Conservation (phyloP, 2,329 filamentous ascomycete genomes). For the Apiospora pterosperma region DNA sequence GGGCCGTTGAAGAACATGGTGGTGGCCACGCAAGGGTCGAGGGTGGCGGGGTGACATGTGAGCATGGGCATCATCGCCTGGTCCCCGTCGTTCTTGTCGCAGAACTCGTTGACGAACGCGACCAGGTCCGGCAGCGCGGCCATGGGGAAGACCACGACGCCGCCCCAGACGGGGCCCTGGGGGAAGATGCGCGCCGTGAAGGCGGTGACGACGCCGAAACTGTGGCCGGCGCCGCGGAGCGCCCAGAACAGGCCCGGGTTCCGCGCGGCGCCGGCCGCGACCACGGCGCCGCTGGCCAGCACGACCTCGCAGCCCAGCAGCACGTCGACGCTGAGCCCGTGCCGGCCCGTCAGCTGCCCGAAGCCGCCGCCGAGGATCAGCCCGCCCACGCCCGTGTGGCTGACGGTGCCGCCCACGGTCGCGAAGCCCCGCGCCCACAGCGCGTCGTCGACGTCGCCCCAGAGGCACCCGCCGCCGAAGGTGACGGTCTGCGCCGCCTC, state of each 20-base stretch:
- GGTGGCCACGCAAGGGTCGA: conserved; percentile 4
- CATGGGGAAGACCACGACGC: conserved; percentile 19
- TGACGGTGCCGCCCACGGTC: conserved; percentile 59
- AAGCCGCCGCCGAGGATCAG: conserved; percentile 57
- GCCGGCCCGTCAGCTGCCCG: conserved; percentile 49
- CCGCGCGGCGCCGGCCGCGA: conserved; percentile 37
- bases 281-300: conserved; percentile 31
- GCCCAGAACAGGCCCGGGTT: conserved; percentile 42
- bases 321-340: conserved; percentile 47
- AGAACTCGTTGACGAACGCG: conserved; percentile 25
- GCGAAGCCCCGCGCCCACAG: conserved; percentile 49
- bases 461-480: conserved; percentile 49
- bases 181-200: conserved; percentile 31
- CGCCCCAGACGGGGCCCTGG: conserved; percentile 29
- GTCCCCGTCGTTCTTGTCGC: conserved; percentile 19
- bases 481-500: conserved; percentile 38
- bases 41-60: conserved; percentile 25
- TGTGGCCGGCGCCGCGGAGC: conserved; percentile 36
- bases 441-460: conserved; percentile 52
- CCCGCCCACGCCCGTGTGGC: conserved; percentile 60
- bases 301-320: conserved; percentile 37
- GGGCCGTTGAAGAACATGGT: conserved; percentile 8
- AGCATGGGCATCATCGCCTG: conserved; percentile 12
- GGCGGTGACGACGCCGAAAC: conserved; percentile 39
- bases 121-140: conserved; percentile 25